phyloP scores from a whole-genome alignment of 2,329 filamentous ascomycete genomes.

The Alternaria consortialis region DNA sequence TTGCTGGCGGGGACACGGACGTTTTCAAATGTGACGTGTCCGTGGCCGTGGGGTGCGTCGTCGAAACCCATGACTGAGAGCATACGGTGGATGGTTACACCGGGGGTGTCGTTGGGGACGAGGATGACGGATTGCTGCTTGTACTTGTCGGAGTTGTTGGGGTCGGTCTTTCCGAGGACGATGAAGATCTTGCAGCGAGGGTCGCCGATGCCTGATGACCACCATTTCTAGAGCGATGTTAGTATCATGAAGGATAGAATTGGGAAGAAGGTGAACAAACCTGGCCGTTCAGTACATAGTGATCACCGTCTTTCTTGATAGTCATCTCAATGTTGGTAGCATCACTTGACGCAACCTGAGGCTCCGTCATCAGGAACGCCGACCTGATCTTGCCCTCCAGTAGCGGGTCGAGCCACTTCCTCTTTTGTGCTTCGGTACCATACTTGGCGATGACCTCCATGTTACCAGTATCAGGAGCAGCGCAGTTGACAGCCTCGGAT shows the following conservation, averaged over 20 bases:
- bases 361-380: slow-evolving; percentile 94
- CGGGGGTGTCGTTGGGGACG: slow-evolving; percentile 80
- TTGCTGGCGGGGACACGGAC: slow-evolving; percentile 85
- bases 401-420: slow-evolving; percentile 80
- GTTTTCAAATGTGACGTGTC: slow-evolving; percentile 87
- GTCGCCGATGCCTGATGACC: slow-evolving; percentile 95
- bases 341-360: slow-evolving; percentile 86
- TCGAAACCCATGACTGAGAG: slow-evolving; percentile 94
- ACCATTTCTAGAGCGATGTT: slow-evolving; percentile 91
- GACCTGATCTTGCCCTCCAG: slow-evolving; percentile 86
- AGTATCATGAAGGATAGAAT: not conserved
- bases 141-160: slow-evolving; percentile 78
- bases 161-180: slow-evolving; percentile 93
- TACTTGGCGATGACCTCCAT: slow-evolving; percentile 97
- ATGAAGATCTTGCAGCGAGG: slow-evolving; percentile 92
- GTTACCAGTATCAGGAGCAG: slow-evolving; percentile 91
- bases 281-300: slow-evolving; percentile 89
- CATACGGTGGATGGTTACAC: slow-evolving; percentile 94
- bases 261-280: slow-evolving; percentile 55
- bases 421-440: slow-evolving; percentile 84
- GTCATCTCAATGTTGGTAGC: slow-evolving; percentile 90
- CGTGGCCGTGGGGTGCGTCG: slow-evolving; percentile 97
- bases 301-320: slow-evolving; percentile 83
- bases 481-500: slow-evolving; percentile 79
- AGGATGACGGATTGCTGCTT: slow-evolving; percentile 92